Conservation (phyloP, 1,139 yeast species). For the Arxiozyma telluris region DNA sequence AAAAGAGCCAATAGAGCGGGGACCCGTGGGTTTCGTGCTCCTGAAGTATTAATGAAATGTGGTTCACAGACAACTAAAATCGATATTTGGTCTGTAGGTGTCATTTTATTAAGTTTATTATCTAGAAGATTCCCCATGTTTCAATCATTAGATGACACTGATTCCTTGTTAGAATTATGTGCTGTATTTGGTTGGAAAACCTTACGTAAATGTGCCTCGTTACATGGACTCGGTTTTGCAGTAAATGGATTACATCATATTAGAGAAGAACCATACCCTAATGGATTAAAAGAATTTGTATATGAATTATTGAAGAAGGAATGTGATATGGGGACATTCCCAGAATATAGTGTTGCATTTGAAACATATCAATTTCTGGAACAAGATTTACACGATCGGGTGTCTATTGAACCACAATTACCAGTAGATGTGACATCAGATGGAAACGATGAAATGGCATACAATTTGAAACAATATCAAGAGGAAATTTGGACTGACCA, state of each 20-base stretch:
- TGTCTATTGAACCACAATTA: conserved; percentile 20
- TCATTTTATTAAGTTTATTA: conserved; percentile 65
- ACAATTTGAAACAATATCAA: conserved; percentile 24
- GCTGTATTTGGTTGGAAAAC: conserved; percentile 73
- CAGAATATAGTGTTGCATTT: conserved; percentile 33
- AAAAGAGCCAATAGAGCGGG: conserved; percentile 97
- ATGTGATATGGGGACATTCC: conserved; percentile 30
- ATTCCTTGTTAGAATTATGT: conserved; percentile 79
- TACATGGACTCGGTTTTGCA: conserved; percentile 87
- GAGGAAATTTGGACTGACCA: conserved; percentile 31
- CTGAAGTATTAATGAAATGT: conserved; percentile 85
- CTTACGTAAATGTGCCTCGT: conserved; percentile 64
- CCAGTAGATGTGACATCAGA: conserved; percentile 14
- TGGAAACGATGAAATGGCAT: conserved; percentile 3
- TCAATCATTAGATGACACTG: conserved; percentile 85
- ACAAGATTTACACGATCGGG: conserved; percentile 20
- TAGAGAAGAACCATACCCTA: conserved; percentile 22
- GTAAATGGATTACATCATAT: conserved; percentile 36
- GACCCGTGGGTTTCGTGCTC: conserved; percentile 92
- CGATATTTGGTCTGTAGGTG: conserved; percentile 92
- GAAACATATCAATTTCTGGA: conserved; percentile 30
- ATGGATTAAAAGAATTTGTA: conserved; percentile 28
- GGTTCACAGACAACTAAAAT: conserved; percentile 73
- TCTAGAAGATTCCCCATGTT: conserved; percentile 76
- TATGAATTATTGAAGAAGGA: conserved; percentile 28